Conservation (phyloP, 768 basidiomycete genomes). For the Pleurotus djamor region DNA sequence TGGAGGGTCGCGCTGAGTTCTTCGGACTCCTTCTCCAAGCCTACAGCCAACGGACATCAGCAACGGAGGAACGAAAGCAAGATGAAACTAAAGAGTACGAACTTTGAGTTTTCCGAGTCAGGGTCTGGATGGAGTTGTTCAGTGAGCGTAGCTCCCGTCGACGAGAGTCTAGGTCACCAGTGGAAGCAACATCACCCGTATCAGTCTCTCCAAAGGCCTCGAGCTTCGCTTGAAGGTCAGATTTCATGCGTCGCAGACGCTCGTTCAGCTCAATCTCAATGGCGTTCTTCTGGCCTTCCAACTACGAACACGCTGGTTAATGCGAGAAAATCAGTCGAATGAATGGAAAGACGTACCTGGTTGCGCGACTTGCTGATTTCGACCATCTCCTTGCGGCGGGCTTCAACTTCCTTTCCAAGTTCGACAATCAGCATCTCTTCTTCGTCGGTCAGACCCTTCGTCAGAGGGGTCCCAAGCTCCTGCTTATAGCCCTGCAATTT, state of each 20-base stretch:
- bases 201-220: constrained; percentile 71
- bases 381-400: constrained; percentile 65
- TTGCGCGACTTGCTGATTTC: constrained; percentile 67
- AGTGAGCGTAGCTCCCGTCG: constrained; percentile 69
- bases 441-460: constrained; percentile 66
- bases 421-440: constrained; percentile 67
- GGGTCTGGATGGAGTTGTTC: constrained; percentile 59
- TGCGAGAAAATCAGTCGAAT: neutral
- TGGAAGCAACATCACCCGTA: constrained; percentile 51
- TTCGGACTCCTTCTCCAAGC: constrained; percentile 73
- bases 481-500: constrained; percentile 62
- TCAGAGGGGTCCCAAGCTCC: constrained; percentile 76
- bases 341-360: constrained; percentile 47
- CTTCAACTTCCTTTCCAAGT: constrained; percentile 76
- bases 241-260: constrained; percentile 72
- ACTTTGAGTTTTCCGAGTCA: constrained; percentile 66
- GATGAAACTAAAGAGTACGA: constrained; percentile 14
- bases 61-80: neutral
- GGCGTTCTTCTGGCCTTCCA: constrained; percentile 74
- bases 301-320: constrained; percentile 29
- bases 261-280: constrained; percentile 95
- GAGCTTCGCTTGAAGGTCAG: constrained; percentile 75
- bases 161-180: constrained; percentile 67
- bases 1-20: constrained; percentile 61
- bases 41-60: constrained; percentile 30